Evolutionary conservation across 2,329 filamentous ascomycete species (phyloP).

Genomic region (Beauveria medogensis): DNA sequence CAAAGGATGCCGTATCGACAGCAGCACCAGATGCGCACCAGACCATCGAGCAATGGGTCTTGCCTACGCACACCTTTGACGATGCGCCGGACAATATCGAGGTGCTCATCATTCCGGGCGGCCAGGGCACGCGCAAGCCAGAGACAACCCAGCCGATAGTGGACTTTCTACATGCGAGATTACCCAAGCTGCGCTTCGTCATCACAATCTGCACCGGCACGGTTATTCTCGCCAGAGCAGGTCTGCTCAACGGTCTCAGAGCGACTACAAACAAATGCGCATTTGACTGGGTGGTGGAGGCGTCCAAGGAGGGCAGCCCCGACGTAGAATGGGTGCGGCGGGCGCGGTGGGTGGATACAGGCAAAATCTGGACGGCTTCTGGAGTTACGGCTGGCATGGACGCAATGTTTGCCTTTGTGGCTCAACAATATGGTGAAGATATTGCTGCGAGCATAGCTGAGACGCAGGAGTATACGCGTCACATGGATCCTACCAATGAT

Average conservation of each 20-base stretch:
- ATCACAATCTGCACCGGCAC: slow-evolving; percentile 52
- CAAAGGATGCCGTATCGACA: background rate
- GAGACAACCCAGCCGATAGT: slow-evolving; percentile 24
- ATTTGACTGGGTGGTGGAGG: slow-evolving; percentile 28
- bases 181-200: slow-evolving; percentile 35
- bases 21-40: background rate
- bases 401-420: slow-evolving; percentile 44
- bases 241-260: slow-evolving; percentile 41
- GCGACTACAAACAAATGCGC: slow-evolving; percentile 52
- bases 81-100: slow-evolving; percentile 31
- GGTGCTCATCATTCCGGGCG: slow-evolving; percentile 43
- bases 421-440: slow-evolving; percentile 11
- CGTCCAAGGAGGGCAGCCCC: slow-evolving; percentile 25
- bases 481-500: background rate
- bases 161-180: slow-evolving; percentile 31
- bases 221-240: slow-evolving; percentile 40
- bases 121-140: slow-evolving; percentile 52
- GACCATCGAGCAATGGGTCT: background rate
- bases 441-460: background rate
- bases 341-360: slow-evolving; percentile 51
- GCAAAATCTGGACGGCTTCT: slow-evolving; percentile 50
- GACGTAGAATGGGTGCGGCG: slow-evolving; percentile 42
- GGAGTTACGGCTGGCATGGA: slow-evolving; percentile 56
- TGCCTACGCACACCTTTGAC: slow-evolving; percentile 42
- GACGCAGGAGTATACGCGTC: background rate